Evolutionary conservation across 2,329 filamentous ascomycete genomes (phyloP).

Genomic region (Graphilbum sp.): DNA sequence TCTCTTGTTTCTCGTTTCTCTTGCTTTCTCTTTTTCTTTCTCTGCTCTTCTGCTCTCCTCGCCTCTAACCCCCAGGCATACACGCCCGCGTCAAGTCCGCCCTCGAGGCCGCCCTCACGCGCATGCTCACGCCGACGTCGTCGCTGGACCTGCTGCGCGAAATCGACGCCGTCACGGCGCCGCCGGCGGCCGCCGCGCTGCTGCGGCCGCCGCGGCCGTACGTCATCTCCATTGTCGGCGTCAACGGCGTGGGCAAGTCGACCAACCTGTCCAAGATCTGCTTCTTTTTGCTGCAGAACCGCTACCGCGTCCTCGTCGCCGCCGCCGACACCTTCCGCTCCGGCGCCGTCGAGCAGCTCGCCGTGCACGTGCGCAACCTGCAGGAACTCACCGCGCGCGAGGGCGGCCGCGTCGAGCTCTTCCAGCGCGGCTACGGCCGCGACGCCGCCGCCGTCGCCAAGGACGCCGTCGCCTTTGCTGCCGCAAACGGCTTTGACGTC

Average conservation of each 20-base stretch:
- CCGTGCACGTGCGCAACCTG: slow-evolving; percentile 86
- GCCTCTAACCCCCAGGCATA: slow-evolving; percentile 33
- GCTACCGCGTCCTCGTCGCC: slow-evolving; percentile 85
- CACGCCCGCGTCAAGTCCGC: slow-evolving; percentile 69
- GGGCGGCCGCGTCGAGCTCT: slow-evolving; percentile 73
- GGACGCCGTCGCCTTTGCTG: slow-evolving; percentile 73
- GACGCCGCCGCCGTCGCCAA: slow-evolving; percentile 91
- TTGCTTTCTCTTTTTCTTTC: not conserved
- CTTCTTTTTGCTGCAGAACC: slow-evolving; percentile 94
- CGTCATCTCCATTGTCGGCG: slow-evolving; percentile 94
- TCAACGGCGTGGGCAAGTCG: slow-evolving; percentile 96
- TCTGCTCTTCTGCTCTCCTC: not conserved
- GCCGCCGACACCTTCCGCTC: slow-evolving; percentile 95
- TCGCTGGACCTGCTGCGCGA: slow-evolving; percentile 89
- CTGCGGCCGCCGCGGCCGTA: slow-evolving; percentile 61
- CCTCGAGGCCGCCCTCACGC: slow-evolving; percentile 82
- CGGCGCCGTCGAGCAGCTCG: slow-evolving; percentile 90
- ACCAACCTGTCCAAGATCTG: slow-evolving; percentile 97
- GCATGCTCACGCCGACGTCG: slow-evolving; percentile 89
- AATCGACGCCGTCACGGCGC: slow-evolving; percentile 63
- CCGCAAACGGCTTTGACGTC: slow-evolving; percentile 66
- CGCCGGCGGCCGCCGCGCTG: slow-evolving; percentile 45
- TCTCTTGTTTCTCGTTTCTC: not conserved
- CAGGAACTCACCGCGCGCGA: slow-evolving; percentile 77
- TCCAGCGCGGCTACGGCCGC: slow-evolving; percentile 95